Evolutionary conservation across 2,329 filamentous ascomycete species (phyloP), one percentile per base, ranked within the genome.

Genomic region (Fusarium oxysporum): DNA sequence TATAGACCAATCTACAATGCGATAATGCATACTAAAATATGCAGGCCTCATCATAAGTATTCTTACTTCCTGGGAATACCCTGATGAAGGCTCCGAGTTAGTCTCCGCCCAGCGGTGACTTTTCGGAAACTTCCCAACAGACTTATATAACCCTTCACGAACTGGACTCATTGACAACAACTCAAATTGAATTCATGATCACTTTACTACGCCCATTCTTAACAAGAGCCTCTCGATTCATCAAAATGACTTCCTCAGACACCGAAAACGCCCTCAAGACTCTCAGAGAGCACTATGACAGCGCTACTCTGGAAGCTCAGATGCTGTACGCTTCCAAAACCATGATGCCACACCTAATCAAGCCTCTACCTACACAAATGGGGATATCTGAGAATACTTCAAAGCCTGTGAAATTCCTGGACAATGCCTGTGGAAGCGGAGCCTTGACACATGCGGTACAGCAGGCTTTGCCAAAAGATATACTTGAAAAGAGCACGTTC

Each of bases 401-500:
- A 41, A 80, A 70, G 10, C 82, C 84, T 0, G 78, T 86, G 53
- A 53, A 56, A 6, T 71, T 90, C 30, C 76, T 90, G 16, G 88
- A 90, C 65, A 85, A 84, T 69, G 87, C 86, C 11, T 90, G 88
- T 62, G 88, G 88, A 0, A 82, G 83, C 8, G 88, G 87, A 1
- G 81, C 87, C 21, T 80, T 88, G 17, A 85, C 84, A 2, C 82
- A 84, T 13, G 77, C 84, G 32, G 73, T 89, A 19, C 83, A 87
- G 62, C 76, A 76, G 14, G 76, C 73, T 6, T 65, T 89, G 19
- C 70, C 81, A 17, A 77, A 76, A 12, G 74, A 83, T 3, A 77
- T 84, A 9, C 79, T 87, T 25, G 76, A 74, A 13, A 74, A 78
- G 59, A 87, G 87, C 78, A 82, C 81, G 28, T 81, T 90, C 59